phyloP scores from a whole-genome alignment of 805 yeast genomes.

The Wickerhamomyces chaumierensis region DNA sequence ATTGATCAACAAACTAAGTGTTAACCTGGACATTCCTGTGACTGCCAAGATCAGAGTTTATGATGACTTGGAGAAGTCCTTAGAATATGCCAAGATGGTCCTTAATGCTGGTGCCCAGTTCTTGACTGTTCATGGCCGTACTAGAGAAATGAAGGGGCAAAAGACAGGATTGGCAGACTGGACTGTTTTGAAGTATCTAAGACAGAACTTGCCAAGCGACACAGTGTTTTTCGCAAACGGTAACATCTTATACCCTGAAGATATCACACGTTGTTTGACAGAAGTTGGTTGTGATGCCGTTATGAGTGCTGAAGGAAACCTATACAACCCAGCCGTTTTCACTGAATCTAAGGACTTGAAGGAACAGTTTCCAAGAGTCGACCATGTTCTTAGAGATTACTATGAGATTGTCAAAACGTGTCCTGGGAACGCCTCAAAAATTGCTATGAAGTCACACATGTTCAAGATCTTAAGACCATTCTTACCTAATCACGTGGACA shows the following conservation, averaged over 20 bases:
- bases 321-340: slow-evolving; percentile 89
- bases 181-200: slow-evolving; percentile 60
- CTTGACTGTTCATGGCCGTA: slow-evolving; percentile 88
- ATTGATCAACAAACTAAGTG: slow-evolving; percentile 64
- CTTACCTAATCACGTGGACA: slow-evolving; percentile 62
- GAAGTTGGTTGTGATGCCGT: slow-evolving; percentile 74
- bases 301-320: slow-evolving; percentile 95
- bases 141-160: slow-evolving; percentile 97
- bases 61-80: slow-evolving; percentile 71
- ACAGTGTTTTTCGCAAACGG: slow-evolving; percentile 94
- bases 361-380: slow-evolving; percentile 76
- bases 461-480: slow-evolving; percentile 82
- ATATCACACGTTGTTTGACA: slow-evolving; percentile 56
- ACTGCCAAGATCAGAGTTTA: slow-evolving; percentile 92
- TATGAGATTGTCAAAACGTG: slow-evolving; percentile 55
- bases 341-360: slow-evolving; percentile 43
- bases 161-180: slow-evolving; percentile 93
- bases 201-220: slow-evolving; percentile 66
- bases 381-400: slow-evolving; percentile 72
- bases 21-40: slow-evolving; percentile 71
- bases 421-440: slow-evolving; percentile 51
- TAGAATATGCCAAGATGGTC: slow-evolving; percentile 82
- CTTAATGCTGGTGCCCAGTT: slow-evolving; percentile 92
- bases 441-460: slow-evolving; percentile 85
- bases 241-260: slow-evolving; percentile 83